Evolutionary conservation across 371 early-diverging fungal species (phyloP).

Genomic region (Apophysomyces elegans): DNA sequence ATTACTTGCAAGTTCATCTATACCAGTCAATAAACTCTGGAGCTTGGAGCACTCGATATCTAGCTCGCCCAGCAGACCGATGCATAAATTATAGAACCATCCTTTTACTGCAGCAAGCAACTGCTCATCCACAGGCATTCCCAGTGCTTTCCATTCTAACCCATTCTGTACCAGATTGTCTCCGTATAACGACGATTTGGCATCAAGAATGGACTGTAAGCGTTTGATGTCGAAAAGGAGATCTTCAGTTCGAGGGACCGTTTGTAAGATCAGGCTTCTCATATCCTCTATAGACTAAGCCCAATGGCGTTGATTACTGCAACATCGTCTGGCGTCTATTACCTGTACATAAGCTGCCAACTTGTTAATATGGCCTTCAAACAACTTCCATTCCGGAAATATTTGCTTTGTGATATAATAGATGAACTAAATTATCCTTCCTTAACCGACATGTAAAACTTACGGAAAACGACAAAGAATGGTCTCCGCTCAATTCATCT

Average conservation of each 20-base stretch:
- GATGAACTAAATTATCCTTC: background rate
- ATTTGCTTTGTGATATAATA: constrained; percentile 25
- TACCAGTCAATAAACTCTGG: constrained; percentile 30
- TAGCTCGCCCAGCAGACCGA: constrained; percentile 35
- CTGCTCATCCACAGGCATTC: constrained; percentile 48
- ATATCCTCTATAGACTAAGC: constrained; percentile 48
- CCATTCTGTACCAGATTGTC: constrained; percentile 49
- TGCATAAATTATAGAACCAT: constrained; percentile 43
- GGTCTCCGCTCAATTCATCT: constrained; percentile 45
- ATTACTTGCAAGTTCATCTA: constrained; percentile 29
- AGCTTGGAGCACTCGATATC: constrained; percentile 42
- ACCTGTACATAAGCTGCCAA: constrained; percentile 44
- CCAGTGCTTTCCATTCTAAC: constrained; percentile 54
- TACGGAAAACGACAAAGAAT: constrained; percentile 36
- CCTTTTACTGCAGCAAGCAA: constrained; percentile 39
- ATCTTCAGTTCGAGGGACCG: constrained; percentile 42
- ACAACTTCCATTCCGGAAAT: constrained; percentile 47
- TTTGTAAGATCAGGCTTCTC: constrained; percentile 30
- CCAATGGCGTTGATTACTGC: background rate
- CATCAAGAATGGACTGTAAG: constrained; percentile 37
- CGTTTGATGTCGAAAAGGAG: constrained; percentile 39
- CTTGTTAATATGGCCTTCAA: constrained; percentile 36
- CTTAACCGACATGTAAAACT: background rate
- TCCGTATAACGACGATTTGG: constrained; percentile 36
- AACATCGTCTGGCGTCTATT: background rate